A percentile compares a stretch with the other conserved stretches of the same genome.
Evolutionary conservation across 768 basidiomycete genomes (phyloP).

Genomic region (Tricholoma hemisulphureum): DNA sequence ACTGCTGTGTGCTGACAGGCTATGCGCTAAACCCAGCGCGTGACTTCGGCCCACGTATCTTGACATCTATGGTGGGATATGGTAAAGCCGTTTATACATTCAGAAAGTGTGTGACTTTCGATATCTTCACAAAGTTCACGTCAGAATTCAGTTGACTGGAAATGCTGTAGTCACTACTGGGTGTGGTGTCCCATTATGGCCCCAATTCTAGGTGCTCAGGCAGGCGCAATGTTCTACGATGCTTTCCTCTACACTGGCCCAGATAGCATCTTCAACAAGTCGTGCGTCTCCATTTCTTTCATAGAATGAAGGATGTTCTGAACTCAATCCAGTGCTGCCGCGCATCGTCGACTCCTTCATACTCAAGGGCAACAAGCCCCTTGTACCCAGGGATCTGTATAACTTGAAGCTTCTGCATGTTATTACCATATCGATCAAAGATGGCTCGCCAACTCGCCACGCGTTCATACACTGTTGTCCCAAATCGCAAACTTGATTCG

Average conservation of each 20-base stretch:
- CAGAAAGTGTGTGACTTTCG: constrained; percentile 32
- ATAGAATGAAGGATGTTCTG: background rate
- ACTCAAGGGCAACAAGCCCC: constrained; percentile 6
- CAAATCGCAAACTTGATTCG: too few species aligned
- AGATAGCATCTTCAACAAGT: constrained; percentile 53
- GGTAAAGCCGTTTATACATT: constrained; percentile 44
- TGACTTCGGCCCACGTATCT: constrained; percentile 57
- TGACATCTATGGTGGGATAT: constrained; percentile 70
- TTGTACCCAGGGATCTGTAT: constrained; percentile 5
- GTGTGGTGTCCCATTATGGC: constrained; percentile 66
- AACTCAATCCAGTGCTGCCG: constrained; percentile 2
- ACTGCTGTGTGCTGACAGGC: background rate
- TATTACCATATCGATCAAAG: background rate
- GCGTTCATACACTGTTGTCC: too few species aligned
- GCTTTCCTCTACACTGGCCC: constrained; percentile 53
- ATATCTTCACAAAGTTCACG: background rate
- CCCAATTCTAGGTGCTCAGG: constrained; percentile 54
- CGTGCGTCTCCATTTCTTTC: constrained; percentile 34
- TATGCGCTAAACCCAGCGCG: constrained; percentile 44
- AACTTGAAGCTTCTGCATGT: background rate
- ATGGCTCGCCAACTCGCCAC: too few species aligned
- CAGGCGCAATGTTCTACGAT: constrained; percentile 58
- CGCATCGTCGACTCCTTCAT: constrained; percentile 10
- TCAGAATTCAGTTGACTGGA: too few species aligned
- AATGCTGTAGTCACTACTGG: too few species aligned